Conservation (phyloP, 176 grass and related monocot genomes). For the Areca catechu region DNA sequence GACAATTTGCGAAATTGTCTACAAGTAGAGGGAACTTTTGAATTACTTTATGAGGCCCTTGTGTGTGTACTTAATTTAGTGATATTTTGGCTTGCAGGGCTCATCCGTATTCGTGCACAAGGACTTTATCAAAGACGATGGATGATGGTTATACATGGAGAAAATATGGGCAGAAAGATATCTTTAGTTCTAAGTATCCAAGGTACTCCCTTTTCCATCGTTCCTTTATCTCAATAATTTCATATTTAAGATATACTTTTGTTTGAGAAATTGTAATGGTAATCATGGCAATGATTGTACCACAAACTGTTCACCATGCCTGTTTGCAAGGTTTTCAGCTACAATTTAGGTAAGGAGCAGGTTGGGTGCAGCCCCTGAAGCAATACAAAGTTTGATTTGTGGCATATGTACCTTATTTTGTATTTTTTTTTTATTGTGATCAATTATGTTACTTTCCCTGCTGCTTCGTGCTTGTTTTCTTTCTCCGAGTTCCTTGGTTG, state of each 20-base stretch:
- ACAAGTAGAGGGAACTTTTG: neutral
- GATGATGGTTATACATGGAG: conserved; percentile 29
- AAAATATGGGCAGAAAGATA: conserved; percentile 40
- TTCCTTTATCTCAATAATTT: neutral
- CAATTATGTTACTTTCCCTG: no score
- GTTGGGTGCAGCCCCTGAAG: no score
- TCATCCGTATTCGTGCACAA: conserved; percentile 13
- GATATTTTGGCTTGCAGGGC: conserved; percentile 11
- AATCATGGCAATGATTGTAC: neutral
- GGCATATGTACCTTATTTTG: no score
- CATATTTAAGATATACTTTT: neutral
- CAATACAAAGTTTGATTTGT: no score
- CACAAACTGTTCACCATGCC: no score
- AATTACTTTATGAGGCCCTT: neutral
- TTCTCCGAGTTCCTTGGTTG: no score
- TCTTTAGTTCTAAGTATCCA: conserved; percentile 22
- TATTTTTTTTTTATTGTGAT: no score
- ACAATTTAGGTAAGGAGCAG: no score
- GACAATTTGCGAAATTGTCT: no score
- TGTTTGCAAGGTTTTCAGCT: no score
- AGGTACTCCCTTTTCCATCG: conserved; percentile 11
- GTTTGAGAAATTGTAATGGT: neutral
- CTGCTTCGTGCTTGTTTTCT: no score
- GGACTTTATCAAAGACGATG: neutral
- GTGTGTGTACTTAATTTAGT: neutral